A percentile compares a stretch with the other conserved stretches of the same genome.
Evolutionary conservation across 75 land plant species (phyloP).

Genomic region (Pinus tabuliformis): DNA sequence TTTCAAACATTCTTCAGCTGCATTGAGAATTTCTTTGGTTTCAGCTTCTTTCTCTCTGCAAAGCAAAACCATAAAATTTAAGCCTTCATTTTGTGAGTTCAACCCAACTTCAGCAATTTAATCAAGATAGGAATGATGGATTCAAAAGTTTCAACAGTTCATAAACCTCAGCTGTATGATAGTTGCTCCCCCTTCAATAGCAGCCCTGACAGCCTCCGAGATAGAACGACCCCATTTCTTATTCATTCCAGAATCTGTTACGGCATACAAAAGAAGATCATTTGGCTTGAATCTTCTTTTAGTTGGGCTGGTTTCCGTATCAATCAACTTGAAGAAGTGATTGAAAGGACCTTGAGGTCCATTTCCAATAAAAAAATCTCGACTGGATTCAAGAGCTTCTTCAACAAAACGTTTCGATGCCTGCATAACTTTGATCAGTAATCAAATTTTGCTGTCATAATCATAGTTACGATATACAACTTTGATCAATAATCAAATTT

Average conservation of each 20-base stretch:
- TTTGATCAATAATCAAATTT: not conserved
- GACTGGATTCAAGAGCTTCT: conserved; percentile 61
- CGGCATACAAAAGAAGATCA: conserved; percentile 66
- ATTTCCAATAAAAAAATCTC: conserved; percentile 55
- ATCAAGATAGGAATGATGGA: no score
- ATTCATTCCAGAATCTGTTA: conserved; percentile 82
- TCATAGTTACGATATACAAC: conserved; percentile 16
- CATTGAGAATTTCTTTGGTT: conserved; percentile 60
- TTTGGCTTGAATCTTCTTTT: conserved; percentile 43
- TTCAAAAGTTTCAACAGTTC: not conserved
- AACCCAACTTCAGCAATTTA: no score
- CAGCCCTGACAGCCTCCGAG: conserved; percentile 66
- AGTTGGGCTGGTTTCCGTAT: not conserved
- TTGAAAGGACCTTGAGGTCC: conserved; percentile 92
- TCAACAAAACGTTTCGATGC: conserved; percentile 73
- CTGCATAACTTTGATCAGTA: conserved; percentile 30
- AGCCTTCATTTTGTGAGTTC: no score
- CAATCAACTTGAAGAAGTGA: conserved; percentile 48
- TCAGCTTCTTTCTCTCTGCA: conserved; percentile 81
- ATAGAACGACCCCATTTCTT: conserved; percentile 78
- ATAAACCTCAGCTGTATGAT: conserved; percentile 77
- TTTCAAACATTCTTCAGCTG: conserved; percentile 43
- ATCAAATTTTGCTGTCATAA: not conserved
- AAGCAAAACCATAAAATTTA: not conserved
- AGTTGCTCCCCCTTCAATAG: conserved; percentile 88